phyloP scores from a whole-genome alignment of 106 monocot species.

The Dactylorhiza incarnata region DNA sequence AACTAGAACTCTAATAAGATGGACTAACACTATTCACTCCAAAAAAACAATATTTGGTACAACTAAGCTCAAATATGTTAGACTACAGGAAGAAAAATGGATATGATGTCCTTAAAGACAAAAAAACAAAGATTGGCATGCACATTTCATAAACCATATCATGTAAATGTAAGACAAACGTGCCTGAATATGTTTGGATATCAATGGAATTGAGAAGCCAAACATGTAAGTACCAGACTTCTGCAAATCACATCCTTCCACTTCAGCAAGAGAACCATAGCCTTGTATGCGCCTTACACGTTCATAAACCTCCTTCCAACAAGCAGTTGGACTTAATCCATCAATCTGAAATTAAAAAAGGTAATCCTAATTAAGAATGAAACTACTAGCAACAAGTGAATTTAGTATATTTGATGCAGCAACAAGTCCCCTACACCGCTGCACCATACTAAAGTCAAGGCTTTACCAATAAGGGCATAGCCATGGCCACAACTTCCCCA shows the following conservation, averaged over 20 bases:
- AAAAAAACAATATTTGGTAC: not conserved
- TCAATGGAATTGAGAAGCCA: conserved; percentile 69
- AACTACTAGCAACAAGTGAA: not conserved
- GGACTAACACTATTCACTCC: not conserved
- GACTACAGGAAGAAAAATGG: not conserved
- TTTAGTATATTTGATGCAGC: not conserved
- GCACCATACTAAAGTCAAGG: not conserved
- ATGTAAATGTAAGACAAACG: not conserved
- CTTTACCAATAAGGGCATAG: not conserved
- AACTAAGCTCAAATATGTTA: not conserved
- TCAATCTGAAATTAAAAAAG: conserved; percentile 51
- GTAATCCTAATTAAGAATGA: not conserved
- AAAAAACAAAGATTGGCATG: not conserved
- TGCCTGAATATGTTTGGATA: conserved; percentile 78
- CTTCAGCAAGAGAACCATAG: conserved; percentile 21
- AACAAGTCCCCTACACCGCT: not conserved
- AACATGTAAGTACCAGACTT: conserved; percentile 93
- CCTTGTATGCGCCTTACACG: conserved; percentile 35
- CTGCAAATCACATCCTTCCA: conserved; percentile 34
- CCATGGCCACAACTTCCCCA: not conserved
- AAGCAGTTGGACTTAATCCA: conserved; percentile 70
- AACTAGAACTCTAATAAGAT: not conserved
- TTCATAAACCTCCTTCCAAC: conserved; percentile 85
- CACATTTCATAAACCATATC: not conserved
- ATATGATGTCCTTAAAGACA: not conserved